These are phyloP conservation scores for Epichloe amarillans DNA, from an alignment of 2,329 filamentous ascomycete species.

Conservation along the genomic window DNA sequence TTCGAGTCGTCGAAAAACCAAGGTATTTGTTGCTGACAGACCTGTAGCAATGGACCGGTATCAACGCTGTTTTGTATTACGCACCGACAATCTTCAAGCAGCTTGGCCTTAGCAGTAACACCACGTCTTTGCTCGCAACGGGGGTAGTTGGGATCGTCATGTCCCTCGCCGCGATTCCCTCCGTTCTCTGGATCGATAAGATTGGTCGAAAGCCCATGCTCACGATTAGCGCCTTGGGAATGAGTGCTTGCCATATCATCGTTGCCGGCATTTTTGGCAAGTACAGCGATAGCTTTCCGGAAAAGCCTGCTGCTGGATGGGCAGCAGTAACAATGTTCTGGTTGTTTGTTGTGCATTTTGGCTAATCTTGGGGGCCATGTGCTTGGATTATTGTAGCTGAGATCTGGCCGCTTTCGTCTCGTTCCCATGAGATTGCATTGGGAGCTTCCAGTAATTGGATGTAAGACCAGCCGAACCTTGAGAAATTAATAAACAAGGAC, in stretches of 20 bases:
- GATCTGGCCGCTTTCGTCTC: slow-evolving; percentile 30
- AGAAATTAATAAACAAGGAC: no score
- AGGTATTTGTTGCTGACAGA: not conserved
- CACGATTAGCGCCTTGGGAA: slow-evolving; percentile 34
- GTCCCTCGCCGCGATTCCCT: slow-evolving; percentile 54
- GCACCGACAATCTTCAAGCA: slow-evolving; percentile 56
- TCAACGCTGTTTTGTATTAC: slow-evolving; percentile 54
- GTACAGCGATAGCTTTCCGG: slow-evolving; percentile 43
- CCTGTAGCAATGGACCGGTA: slow-evolving; percentile 21
- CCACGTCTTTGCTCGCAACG: slow-evolving; percentile 49
- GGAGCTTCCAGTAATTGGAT: not conserved
- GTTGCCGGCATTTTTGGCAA: slow-evolving; percentile 41
- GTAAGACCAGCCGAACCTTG: no score
- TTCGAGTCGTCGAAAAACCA: no score
- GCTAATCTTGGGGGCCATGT: slow-evolving; percentile 59
- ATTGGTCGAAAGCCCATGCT: slow-evolving; percentile 49
- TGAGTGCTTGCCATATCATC: no score
- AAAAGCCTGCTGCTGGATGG: slow-evolving; percentile 53
- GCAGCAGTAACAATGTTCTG: slow-evolving; percentile 55
- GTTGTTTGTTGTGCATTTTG: slow-evolving; percentile 56
- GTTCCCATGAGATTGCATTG: not conserved
- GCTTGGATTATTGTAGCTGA: slow-evolving; percentile 65
- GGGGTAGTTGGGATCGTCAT: slow-evolving; percentile 60
- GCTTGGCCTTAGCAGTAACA: slow-evolving; percentile 42
- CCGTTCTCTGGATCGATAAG: slow-evolving; percentile 52